A percentile compares a stretch with the other conserved stretches of the same genome.
Evolutionary conservation across 345 rosid species (phyloP).

Genomic region (Luvunga scandens): DNA sequence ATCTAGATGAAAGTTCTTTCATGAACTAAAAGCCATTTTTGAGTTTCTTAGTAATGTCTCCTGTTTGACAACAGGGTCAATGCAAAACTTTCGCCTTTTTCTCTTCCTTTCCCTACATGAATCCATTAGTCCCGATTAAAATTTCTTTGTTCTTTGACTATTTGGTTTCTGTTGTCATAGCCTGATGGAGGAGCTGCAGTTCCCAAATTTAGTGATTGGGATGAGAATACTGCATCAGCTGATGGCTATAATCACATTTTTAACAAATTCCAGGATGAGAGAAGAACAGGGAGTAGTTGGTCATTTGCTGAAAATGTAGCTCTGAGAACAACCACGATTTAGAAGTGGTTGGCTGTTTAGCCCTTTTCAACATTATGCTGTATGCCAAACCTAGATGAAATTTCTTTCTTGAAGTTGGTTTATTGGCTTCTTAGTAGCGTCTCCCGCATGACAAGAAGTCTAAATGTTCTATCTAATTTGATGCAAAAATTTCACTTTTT

Average conservation of each 20-base stretch:
- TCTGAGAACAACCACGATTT: background rate
- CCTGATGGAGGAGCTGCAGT: slow-evolving; percentile 72
- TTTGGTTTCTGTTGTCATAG: slow-evolving; percentile 28
- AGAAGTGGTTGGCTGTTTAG: background rate
- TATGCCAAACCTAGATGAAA: background rate
- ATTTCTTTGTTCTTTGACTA: slow-evolving; percentile 4
- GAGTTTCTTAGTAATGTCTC: background rate
- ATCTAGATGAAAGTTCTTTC: background rate
- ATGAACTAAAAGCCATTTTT: background rate
- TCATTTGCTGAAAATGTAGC: slow-evolving; percentile 18
- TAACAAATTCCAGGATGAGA: slow-evolving; percentile 79
- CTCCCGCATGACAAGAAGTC: background rate
- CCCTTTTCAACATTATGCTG: background rate
- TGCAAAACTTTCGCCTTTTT: background rate
- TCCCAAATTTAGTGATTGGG: slow-evolving; percentile 90
- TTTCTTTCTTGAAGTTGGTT: background rate
- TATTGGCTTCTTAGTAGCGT: background rate
- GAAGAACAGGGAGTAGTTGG: slow-evolving; percentile 45
- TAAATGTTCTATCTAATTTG: background rate
- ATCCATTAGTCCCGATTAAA: background rate
- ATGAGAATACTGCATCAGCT: slow-evolving; percentile 70
- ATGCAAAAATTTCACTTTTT: background rate
- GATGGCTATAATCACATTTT: slow-evolving; percentile 88
- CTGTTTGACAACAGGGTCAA: background rate
- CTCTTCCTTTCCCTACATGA: background rate